Evolutionary conservation across 2,329 filamentous ascomycete species (phyloP).

Genomic region (Pseudonectria buxi): DNA sequence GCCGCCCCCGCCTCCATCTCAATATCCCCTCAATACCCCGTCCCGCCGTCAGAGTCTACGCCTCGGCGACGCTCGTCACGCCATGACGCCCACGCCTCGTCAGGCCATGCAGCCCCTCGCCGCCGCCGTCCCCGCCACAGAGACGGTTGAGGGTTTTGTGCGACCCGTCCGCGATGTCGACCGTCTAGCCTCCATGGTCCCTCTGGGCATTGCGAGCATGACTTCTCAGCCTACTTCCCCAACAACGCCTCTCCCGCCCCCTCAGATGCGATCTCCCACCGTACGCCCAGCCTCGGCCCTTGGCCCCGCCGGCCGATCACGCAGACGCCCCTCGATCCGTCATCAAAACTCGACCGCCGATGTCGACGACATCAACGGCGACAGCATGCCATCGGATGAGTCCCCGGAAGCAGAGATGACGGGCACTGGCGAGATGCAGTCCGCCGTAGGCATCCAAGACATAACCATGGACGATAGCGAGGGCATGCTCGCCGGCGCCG

Average conservation of each 20-base stretch:
- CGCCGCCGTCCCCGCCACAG: constrained; percentile 59
- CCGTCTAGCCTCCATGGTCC: constrained; percentile 74
- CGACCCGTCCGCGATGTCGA: constrained; percentile 77
- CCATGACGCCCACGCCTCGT: constrained; percentile 42
- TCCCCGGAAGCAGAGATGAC: constrained; percentile 72
- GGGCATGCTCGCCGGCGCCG: constrained; percentile 67
- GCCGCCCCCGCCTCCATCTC: constrained; percentile 15
- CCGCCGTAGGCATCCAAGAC: constrained; percentile 78
- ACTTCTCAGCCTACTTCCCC: constrained; percentile 89
- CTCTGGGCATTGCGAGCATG: constrained; percentile 60
- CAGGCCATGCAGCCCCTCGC: constrained; percentile 56
- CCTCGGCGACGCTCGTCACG: constrained; percentile 43
- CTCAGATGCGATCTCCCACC: constrained; percentile 50
- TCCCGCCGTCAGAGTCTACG: constrained; percentile 45
- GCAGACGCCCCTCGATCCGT: constrained; percentile 75
- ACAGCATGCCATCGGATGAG: constrained; percentile 75
- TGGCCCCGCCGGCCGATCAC: constrained; percentile 47
- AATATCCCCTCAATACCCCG: constrained; percentile 12
- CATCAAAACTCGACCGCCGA: constrained; percentile 90
- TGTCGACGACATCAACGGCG: constrained; percentile 76
- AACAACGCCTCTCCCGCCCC: constrained; percentile 70
- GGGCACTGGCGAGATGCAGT: constrained; percentile 71
- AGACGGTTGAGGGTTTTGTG: constrained; percentile 66
- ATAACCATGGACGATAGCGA: constrained; percentile 74
- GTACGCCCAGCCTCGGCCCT: constrained; percentile 47